phyloP scores from a whole-genome alignment of 805 yeast genomes.

The Spathaspora hagerdaliae region DNA sequence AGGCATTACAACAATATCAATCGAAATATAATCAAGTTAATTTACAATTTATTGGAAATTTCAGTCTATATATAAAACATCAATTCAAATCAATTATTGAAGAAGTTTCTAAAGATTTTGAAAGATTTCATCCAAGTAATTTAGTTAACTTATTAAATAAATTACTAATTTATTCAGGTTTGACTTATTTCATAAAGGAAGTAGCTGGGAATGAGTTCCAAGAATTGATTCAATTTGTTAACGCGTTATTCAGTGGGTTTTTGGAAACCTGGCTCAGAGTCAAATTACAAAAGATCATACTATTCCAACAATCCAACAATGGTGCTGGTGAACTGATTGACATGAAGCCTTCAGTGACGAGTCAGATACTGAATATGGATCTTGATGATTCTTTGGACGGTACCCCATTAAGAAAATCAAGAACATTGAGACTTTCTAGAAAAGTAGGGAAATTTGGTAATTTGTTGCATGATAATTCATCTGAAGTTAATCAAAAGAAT shows the following conservation, averaged over 20 bases:
- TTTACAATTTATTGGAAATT: conserved; percentile 44
- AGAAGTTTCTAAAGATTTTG: conserved; percentile 16
- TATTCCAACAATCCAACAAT: background rate
- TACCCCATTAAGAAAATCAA: conserved; percentile 18
- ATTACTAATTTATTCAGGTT: conserved; percentile 26
- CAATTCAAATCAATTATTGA: conserved; percentile 31
- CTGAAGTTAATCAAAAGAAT: conserved; percentile 4
- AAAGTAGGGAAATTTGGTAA: conserved; percentile 24
- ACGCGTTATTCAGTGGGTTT: conserved; percentile 22
- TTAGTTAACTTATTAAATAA: conserved; percentile 20
- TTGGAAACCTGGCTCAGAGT: conserved; percentile 16
- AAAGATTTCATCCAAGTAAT: conserved; percentile 3
- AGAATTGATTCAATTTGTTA: conserved; percentile 43
- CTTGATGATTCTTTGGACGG: conserved; percentile 11
- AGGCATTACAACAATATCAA: conserved; percentile 66
- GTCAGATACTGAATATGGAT: background rate
- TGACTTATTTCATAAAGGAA: conserved; percentile 50
- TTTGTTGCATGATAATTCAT: conserved; percentile 1
- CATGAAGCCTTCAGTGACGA: background rate
- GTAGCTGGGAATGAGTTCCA: conserved; percentile 46
- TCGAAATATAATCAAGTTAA: conserved; percentile 56
- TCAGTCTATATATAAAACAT: conserved; percentile 31
- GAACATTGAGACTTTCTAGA: conserved; percentile 26
- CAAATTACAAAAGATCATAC: background rate
- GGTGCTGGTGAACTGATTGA: background rate